Evolutionary conservation across 179 eudicot species (phyloP).

Genomic region (Carnegiea gigantea): DNA sequence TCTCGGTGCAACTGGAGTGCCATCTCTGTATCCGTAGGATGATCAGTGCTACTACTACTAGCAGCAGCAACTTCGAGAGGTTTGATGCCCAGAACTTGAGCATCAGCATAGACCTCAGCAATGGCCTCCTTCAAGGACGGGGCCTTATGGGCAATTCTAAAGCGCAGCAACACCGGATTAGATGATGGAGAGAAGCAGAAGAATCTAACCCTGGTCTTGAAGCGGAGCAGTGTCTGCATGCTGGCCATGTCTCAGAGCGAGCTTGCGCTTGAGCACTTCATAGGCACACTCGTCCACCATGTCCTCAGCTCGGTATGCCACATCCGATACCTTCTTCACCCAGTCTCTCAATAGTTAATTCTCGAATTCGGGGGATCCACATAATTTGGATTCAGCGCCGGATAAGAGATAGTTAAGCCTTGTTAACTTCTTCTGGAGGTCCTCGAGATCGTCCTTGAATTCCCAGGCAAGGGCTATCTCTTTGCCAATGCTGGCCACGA

Average conservation of each 20-base stretch:
- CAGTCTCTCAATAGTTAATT: constrained; percentile 16
- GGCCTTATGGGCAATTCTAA: constrained; percentile 16
- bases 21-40: not conserved
- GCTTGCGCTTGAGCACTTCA: not conserved
- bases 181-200: not conserved
- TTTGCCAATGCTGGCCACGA: too few species aligned
- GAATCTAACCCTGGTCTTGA: not conserved
- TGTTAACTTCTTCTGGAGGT: not conserved
- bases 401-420: not conserved
- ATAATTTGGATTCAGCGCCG: not conserved
- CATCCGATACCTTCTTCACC: constrained; percentile 18
- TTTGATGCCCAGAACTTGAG: constrained; percentile 18
- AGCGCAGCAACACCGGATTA: constrained; percentile 9
- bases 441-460: constrained; percentile 2
- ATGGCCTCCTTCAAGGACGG: constrained; percentile 9
- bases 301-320: constrained; percentile 23
- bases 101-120: constrained; percentile 18
- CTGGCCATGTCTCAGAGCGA: not conserved
- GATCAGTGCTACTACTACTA: not conserved
- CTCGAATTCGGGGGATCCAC: not conserved
- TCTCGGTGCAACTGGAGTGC: not conserved
- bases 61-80: constrained; percentile 9
- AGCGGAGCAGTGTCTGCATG: too few species aligned
- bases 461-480: not conserved
- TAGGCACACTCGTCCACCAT: constrained; percentile 24